Conservation (phyloP, 2,329 filamentous ascomycete genomes). For the Polytolypa hystricis region DNA sequence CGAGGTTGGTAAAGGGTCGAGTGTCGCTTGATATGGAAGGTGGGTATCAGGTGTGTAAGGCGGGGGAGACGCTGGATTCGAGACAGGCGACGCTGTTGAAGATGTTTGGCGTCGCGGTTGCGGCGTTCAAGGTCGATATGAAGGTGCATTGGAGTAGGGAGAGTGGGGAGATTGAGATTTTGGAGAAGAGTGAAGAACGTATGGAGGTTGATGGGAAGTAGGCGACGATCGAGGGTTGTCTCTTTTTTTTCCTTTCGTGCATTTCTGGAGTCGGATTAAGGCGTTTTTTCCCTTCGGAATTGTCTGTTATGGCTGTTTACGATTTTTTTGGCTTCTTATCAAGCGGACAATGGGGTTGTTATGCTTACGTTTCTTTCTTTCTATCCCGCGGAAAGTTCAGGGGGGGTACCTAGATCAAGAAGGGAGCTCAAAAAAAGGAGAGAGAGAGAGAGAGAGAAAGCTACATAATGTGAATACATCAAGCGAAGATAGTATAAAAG, state of each 20-base stretch:
- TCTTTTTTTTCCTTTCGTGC: not conserved
- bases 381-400: too few species aligned
- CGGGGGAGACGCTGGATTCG: conserved; percentile 76
- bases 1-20: conserved; percentile 75
- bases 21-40: conserved; percentile 58
- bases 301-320: too few species aligned
- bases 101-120: conserved; percentile 80
- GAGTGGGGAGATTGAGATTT: conserved; percentile 29
- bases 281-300: too few species aligned
- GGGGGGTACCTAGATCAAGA: too few species aligned
- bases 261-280: too few species aligned
- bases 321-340: too few species aligned
- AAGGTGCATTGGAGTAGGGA: conserved; percentile 49
- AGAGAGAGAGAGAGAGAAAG: too few species aligned
- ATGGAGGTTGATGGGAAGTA: conserved; percentile 33
- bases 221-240: not conserved
- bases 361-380: too few species aligned
- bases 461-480: conserved; percentile 1
- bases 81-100: conserved; percentile 89
- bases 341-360: too few species aligned
- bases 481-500: conserved; percentile 2
- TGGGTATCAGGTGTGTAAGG: conserved; percentile 66
- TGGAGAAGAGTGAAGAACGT: conserved; percentile 24
- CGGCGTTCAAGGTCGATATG: conserved; percentile 77
- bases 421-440: too few species aligned